These are phyloP conservation scores for Saxispiralis lemnorum DNA, from an alignment of 495 filamentous ascomycete genomes.

Conservation along the genomic window DNA sequence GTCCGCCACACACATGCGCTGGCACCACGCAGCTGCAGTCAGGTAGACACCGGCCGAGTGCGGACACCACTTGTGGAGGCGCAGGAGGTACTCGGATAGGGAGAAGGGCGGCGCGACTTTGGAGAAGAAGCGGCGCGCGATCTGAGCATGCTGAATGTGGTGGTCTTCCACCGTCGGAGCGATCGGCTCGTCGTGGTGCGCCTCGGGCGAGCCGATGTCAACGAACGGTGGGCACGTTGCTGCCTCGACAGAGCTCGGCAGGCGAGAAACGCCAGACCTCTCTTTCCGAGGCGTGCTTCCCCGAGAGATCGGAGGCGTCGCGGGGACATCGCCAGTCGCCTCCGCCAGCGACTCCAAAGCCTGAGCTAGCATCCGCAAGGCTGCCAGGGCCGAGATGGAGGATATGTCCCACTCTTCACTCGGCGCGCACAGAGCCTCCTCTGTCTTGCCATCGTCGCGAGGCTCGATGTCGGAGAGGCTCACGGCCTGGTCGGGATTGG, in stretches of 20 bases:
- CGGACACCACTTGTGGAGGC: conserved; percentile 78
- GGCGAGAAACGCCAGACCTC: not conserved
- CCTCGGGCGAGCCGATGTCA: conserved; percentile 26
- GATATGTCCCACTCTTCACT: conserved; percentile 40
- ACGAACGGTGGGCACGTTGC: conserved; percentile 17
- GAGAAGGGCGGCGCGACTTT: conserved; percentile 66
- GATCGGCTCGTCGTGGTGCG: conserved; percentile 24
- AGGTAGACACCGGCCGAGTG: conserved; percentile 93
- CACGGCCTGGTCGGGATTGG: not conserved
- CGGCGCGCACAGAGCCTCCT: conserved; percentile 3
- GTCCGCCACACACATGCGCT: conserved; percentile 58
- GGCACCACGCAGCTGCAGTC: conserved; percentile 81
- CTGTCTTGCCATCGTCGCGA: not conserved
- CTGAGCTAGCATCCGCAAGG: conserved; percentile 59
- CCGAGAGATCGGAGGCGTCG: conserved; percentile 48
- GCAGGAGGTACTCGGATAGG: conserved; percentile 66
- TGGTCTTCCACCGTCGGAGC: conserved; percentile 41
- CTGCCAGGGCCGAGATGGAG: conserved; percentile 50
- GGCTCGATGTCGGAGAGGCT: not conserved
- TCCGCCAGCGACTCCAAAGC: conserved; percentile 57
- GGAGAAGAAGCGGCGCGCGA: conserved; percentile 81
- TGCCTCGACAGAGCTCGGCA: conserved; percentile 26
- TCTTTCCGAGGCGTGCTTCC: conserved; percentile 37
- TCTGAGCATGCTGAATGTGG: conserved; percentile 54
- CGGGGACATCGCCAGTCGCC: conserved; percentile 53